Evolutionary conservation across 192 early-diverging fungal genomes (phyloP), one percentile per base, ranked within the genome.

Genomic region (Glomus cerebriforme): DNA sequence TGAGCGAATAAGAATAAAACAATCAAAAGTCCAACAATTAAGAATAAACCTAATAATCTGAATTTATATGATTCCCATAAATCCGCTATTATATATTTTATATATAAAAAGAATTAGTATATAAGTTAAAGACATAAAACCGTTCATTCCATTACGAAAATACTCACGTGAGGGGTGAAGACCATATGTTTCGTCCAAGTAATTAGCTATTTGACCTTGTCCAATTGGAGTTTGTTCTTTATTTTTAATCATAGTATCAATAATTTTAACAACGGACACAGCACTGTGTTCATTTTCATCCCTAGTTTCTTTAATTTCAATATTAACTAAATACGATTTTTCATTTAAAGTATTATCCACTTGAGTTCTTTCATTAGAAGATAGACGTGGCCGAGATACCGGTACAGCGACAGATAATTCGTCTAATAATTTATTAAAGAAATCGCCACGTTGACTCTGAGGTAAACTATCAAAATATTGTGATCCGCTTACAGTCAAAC

Each of bases 51-150:
- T 17, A 43, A n/a, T 63, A 76, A 32, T 39, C 22, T 37, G 17
- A 15, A 22, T 22, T 43, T 60, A 8, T 76, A 76, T 43, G 7
- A 34, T 76, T 76, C 59, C 59, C 34, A 76, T n/a, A 76, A 64
- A 63, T 76, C 26, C 13, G 74, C 74, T 76, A 35, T 64, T 32
- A 31, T 31, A 64, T 15, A 43, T 59, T 31, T 32, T 13, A 45
- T 17, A 43, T 43, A 26, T 7, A 34, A 17, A 43, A 27, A 24
- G 4, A 26, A 47, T 19, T 54, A 17, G 59, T 7, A 49, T 27
- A 27, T 24, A 58, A 22, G 17, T 6, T 3, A 58, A 59, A 24
- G 1, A 45, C 10, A 54, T n/a, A 15, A 7, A 45, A 73, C 12
- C 7, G 10, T 29, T 43, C 10, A 27, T 1, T 54, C 15, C n/a